These are phyloP conservation scores for Myxozyma vanderwaltii DNA, from an alignment of 805 yeast genomes.

Conservation along the genomic window DNA sequence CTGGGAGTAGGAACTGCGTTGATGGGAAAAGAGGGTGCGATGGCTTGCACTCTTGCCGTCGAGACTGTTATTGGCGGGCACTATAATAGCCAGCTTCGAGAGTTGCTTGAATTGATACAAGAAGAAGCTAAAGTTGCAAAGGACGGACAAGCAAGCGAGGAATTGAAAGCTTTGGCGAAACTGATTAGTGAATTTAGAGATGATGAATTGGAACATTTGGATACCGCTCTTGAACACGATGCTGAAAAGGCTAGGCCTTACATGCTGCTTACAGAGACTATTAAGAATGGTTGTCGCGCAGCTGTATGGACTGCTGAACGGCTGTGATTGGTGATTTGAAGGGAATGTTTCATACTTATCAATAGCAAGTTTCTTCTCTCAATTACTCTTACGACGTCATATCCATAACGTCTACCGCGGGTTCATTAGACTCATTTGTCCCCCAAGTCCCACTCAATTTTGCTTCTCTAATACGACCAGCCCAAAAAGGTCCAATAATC, in stretches of 20 bases:
- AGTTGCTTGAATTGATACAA: constrained; percentile 45
- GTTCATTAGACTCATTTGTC: constrained; percentile 3
- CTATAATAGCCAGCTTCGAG: constrained; percentile 85
- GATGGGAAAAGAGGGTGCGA: constrained; percentile 91
- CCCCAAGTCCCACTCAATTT: constrained; percentile 27
- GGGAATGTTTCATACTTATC: neutral
- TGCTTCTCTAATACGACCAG: constrained; percentile 24
- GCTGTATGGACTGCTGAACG: constrained; percentile 93
- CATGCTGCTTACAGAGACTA: constrained; percentile 81
- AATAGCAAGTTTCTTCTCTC: neutral
- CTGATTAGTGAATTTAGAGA: constrained; percentile 80
- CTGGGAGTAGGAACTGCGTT: constrained; percentile 87
- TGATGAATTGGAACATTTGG: constrained; percentile 91
- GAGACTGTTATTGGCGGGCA: constrained; percentile 98
- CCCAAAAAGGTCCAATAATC: constrained; percentile 31
- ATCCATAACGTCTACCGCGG: constrained; percentile 32
- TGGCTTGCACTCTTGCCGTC: constrained; percentile 99
- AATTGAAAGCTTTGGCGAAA: constrained; percentile 58
- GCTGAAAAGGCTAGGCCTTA: constrained; percentile 94
- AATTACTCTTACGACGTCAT: constrained; percentile 7
- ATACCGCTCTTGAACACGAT: constrained; percentile 89
- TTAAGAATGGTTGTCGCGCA: constrained; percentile 77
- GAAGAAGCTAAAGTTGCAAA: constrained; percentile 11
- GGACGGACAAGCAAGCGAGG: constrained; percentile 50
- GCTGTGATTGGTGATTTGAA: constrained; percentile 45